These are phyloP conservation scores for Mucuna pruriens DNA, from an alignment of 306 rosid genomes.

Conservation along the genomic window DNA sequence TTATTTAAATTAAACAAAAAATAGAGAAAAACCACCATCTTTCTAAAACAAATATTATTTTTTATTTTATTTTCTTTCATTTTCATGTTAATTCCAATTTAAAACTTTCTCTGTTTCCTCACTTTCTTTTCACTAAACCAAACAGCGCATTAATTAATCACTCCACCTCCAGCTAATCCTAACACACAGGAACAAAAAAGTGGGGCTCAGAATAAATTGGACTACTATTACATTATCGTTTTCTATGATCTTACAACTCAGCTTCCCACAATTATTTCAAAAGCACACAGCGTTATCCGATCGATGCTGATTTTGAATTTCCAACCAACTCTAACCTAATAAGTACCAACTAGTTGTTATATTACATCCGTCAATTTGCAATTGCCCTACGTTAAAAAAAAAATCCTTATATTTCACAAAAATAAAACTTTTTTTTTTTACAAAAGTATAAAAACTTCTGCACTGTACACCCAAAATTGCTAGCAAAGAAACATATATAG, in stretches of 20 bases:
- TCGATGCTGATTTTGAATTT: conserved; percentile 22
- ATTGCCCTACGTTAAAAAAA: background rate
- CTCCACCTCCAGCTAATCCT: conserved; percentile 1
- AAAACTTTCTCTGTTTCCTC: background rate
- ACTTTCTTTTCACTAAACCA: background rate
- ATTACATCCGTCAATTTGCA: background rate
- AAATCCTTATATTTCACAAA: background rate
- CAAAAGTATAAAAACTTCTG: background rate
- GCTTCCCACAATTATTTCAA: conserved; percentile 14
- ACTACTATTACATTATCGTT: conserved; percentile 19
- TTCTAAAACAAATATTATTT: background rate
- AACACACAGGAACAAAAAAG: background rate
- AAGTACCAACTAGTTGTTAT: background rate
- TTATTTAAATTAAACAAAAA: no score
- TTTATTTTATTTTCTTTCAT: background rate
- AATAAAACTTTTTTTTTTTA: no score
- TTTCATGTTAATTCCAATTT: background rate
- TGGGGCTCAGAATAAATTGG: background rate
- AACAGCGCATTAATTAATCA: background rate
- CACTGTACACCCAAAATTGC: conserved; percentile 33
- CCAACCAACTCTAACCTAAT: conserved; percentile 1
- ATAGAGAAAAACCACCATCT: background rate
- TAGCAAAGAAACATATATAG: background rate
- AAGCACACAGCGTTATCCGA: background rate
- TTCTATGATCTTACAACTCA: conserved; percentile 22